Base-by-base conservation (phyloP, 2,329 filamentous ascomycete genomes). In the Diaporthe humulicola region DNA sequence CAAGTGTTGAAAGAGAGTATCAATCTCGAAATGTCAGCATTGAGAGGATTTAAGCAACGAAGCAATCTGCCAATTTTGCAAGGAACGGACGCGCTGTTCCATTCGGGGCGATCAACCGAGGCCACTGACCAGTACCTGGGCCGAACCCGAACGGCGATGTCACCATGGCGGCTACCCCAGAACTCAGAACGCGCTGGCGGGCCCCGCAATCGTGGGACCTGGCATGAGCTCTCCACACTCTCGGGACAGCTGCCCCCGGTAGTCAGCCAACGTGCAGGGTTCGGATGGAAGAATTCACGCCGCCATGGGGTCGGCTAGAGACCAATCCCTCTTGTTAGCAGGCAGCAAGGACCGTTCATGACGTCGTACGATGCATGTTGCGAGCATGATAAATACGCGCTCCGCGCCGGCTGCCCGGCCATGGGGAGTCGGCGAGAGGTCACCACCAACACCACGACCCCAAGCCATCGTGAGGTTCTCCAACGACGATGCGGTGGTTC, bases 181-280 rank as follows among this genome's bases (percentile, higher is more conserved):
- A 19, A 30, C 58, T 60, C 7, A 19, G 19, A 38, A 42, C 9
- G 33, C 17, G 36, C 38, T 57, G 33, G 50, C 52, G 52, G 17
- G 36, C 67, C 67, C 67, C 67, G 50, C 67, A 70, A 70, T 45
- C 67, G 28, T 71, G 33, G 56, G 48, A 52, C 70, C 70, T 52
- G 61, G 45, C 61, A 67, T 52, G 42, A 38, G 45, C 61, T 64
- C 70, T 25, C 70, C 70, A 72, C 70, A 64, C n/a, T 56, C 57
- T 72, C 70, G 70, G 70, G 48, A 56, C 42, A 72, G 70, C 33
- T 72, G 36, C 25, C 45, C 36, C 70, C 70, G 70, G 70, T 72
- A 40, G 60, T 33, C 70, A 64, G 57, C 57, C 25, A 25, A 54
- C 33, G 8, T 36, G 70, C 70, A 72, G 57, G 70, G 70, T 72